Evolutionary conservation across 441 rosid genomes (phyloP).

Genomic region (Corymbia citriodora): DNA sequence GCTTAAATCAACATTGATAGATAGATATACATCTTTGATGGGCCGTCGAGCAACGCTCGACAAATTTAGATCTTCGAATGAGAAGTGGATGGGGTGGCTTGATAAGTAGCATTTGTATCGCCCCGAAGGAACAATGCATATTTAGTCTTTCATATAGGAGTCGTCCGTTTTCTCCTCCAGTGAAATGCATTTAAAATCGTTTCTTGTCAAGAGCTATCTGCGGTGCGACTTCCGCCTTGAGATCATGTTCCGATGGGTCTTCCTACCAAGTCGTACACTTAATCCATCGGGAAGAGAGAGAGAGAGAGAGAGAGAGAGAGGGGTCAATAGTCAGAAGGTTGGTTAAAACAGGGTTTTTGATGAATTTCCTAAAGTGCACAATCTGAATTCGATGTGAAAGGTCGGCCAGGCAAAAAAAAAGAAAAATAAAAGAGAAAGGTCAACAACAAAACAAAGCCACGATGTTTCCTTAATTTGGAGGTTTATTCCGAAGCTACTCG

Average conservation of each 20-base stretch:
- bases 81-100: neutral
- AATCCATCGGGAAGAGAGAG: neutral
- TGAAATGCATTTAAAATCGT: no score
- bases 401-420: neutral
- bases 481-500: neutral
- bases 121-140: neutral
- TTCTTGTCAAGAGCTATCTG: no score
- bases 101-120: neutral
- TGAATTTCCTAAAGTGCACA: neutral
- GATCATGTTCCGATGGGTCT: neutral
- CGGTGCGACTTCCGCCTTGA: neutral
- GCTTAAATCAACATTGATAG: neutral
- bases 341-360: neutral
- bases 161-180: no score
- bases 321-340: neutral
- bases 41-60: neutral
- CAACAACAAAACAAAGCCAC: neutral
- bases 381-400: neutral
- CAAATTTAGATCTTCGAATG: neutral
- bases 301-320: no score
- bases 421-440: neutral
- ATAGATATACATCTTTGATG: neutral
- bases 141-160: no score
- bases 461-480: conserved; percentile 2
- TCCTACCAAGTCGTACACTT: neutral